Base-by-base conservation (phyloP, 2,329 filamentous ascomycete genomes). In the Colletotrichum paranaense region DNA sequence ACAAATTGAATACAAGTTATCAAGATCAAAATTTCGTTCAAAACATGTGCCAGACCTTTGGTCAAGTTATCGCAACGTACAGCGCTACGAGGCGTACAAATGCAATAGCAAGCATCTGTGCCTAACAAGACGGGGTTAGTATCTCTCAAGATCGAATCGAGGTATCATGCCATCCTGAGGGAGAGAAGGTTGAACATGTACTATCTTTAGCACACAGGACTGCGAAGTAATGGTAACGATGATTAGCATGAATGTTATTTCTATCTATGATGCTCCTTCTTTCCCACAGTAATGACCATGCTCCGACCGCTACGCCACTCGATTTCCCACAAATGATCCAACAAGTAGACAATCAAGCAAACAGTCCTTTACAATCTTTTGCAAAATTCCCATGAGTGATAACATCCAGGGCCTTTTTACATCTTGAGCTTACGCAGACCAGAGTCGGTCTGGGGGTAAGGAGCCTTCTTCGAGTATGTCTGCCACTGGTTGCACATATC, bases 201-300 rank as follows among this genome's bases (percentile, higher is more conserved):
- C 32, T 5, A 8, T 12, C 0, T 12, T 1, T 4, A 35, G 32
- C 12, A 35, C 11, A 12, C 1, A 35, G 4, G 4, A 35, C 4
- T 5, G 1, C 32, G 11, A 35, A 28, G 8, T 19, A 26, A 12
- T 12, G 11, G n/a, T 49, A 1, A n/a, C 6, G 22, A 14, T 28
- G 4, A 62, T 62, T 49, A 62, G 38, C 38, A 58, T 62, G 26
- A 12, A 49, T 63, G 30, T 35, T 59, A 32, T 62, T 32, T 62
- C 69, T 57, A 52, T 72, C 63, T 71, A 67, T 71, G 49, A 72
- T 72, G 69, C 69, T 55, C 57, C 66, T 28, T 38, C 69, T 63
- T 57, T 42, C 59, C 19, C 30, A 35, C 62, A 55, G 32, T 63
- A 11, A 57, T 58, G 57, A 62, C 22, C 46, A 68, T 72, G 58